Evolutionary conservation across 2,329 filamentous ascomycete species (phyloP), one percentile per base, ranked within the genome.

Genomic region (Lachnellula subtilissima): DNA sequence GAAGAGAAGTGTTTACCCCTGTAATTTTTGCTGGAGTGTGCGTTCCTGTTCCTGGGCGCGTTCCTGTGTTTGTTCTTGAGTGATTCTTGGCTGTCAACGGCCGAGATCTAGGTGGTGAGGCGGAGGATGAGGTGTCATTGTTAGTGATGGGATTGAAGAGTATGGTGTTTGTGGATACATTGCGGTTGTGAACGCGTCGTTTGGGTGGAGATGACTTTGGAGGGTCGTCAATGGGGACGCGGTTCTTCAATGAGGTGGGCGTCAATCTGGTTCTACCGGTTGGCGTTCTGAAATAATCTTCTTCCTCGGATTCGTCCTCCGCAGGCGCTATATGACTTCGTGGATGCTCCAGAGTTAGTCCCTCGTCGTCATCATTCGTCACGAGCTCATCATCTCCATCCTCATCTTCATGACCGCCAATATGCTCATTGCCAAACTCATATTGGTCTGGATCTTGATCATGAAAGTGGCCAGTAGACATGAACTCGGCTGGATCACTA

Each of bases 311-410:
- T 35, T 69, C 70, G 11, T 71, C 70, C 5, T 64, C 61, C 0
- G 63, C 63, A 23, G 55, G 58, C 4, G 55, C 53, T 7, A 36
- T 39, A 32, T 59, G 55, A 55, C 63, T 64, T 23, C 52, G 53
- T 11, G 55, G 62, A 79, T 74, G 62, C 75, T 75, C 65, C 73
- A 69, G 67, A 68, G 50, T 84, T 78, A 54, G 83, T 5, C 48
- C 81, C 43, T 86, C 81, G 35, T 85, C 84, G 55, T 92, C 88
- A 54, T 91, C 88, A 54, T 91, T 89, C 3, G 88, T 92, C 12
- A 89, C 81, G n/a, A 92, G 76, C 70, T 97, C 92, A 65, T 96
- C 92, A 65, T 97, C 92, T 0, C 91, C 90, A 50, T 77, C 74
- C 23, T 75, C 66, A 74, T 79, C 45, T 35, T 22, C 48, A 46